Base-by-base conservation (phyloP, 192 early-diverging fungal genomes). In the Backusella tuberculispora region DNA sequence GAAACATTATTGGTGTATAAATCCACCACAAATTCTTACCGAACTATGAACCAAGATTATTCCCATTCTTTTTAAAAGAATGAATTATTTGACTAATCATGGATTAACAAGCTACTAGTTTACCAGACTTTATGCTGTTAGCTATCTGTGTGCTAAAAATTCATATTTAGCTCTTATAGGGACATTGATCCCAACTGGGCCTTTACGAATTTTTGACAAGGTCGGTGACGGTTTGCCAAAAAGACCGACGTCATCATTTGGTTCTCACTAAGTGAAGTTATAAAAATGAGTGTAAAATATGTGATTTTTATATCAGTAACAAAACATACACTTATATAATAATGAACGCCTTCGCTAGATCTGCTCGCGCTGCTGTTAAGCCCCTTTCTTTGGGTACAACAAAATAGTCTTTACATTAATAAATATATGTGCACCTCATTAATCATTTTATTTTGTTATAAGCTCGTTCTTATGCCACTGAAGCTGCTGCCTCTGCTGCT, bases 391-490 rank as follows among this genome's bases (percentile, higher is more conserved):
- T 88, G 79, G 80, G 87, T 88, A 88, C 43, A 44, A 47, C 12
- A 41, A 48, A 64, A 45, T 19, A 26, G 17, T 38, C 9, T 13
- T 10, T 65, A 21, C 17, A 69, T 15, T 43, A 26, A 17, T 14
- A 48, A 15, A 19, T 4, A 41, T 38, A 10, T 34, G 8, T 37
- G n/a, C 17, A 34, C 44, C 38, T 66, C 41, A 29, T 66, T 43
- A 56, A 15, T 56, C 5, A 44, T 6, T n/a, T 43, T 50, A 65
- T 63, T 47, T 38, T 37, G 17, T 38, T 78, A 44, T 50, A 76
- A 90, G 88, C 78, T 78, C 95, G 95, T 77, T 82, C 83, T 71
- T 96, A 95, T 81, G 95, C 95, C 70, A 88, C 93, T 50, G 96
- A 95, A 79, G 88, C 95, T n/a, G 73, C 85, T 48, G 56, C 86